Conservation (phyloP, 257 asterid species). For the Pogostemon cablin region DNA sequence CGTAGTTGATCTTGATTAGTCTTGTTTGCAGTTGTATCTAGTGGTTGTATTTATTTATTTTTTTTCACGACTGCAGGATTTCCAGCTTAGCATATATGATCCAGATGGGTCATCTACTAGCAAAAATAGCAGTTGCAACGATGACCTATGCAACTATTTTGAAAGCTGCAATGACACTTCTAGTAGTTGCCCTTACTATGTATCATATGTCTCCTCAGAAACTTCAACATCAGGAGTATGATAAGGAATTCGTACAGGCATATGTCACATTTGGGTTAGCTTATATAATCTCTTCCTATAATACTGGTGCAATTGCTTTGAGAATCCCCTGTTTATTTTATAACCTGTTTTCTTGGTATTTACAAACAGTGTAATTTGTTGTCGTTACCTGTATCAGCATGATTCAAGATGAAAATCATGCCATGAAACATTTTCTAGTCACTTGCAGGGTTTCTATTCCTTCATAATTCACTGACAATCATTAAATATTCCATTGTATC, state of each 20-base stretch:
- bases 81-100: slow-evolving; percentile 71
- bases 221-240: slow-evolving; percentile 89
- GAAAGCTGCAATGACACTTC: slow-evolving; percentile 49
- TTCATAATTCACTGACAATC: neutral
- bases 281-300: slow-evolving; percentile 29
- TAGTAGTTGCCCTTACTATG: slow-evolving; percentile 70
- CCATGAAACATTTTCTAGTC: slow-evolving; percentile 2
- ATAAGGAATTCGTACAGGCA: slow-evolving; percentile 52
- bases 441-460: neutral
- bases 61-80: slow-evolving; percentile 54
- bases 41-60: neutral
- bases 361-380: neutral
- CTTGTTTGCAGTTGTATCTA: slow-evolving; percentile 15
- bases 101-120: slow-evolving; percentile 69
- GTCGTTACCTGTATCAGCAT: slow-evolving; percentile 2
- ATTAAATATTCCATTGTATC: neutral
- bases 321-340: neutral
- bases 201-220: slow-evolving; percentile 75
- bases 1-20: slow-evolving; percentile 9
- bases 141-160: slow-evolving; percentile 54
- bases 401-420: neutral
- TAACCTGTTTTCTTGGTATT: slow-evolving; percentile 1
- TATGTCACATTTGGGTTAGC: slow-evolving; percentile 82
- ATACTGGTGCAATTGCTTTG: slow-evolving; percentile 22
- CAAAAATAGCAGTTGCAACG: slow-evolving; percentile 68